Conservation (phyloP, 768 basidiomycete species). For the Pisolithus microcarpus region DNA sequence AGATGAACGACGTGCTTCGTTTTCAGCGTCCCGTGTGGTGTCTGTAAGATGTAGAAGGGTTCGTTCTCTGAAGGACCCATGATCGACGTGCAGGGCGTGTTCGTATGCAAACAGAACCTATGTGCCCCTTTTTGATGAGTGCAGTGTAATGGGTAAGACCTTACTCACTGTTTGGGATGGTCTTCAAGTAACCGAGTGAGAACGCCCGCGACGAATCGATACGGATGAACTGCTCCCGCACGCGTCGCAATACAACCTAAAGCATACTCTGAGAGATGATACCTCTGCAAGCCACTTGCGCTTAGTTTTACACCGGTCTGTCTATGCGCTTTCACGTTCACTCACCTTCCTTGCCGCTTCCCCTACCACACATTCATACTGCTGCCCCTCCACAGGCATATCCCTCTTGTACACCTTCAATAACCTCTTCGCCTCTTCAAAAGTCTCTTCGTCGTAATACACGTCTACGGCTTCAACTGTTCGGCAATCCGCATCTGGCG, state of each 20-base stretch:
- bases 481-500: constrained; percentile 21
- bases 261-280: constrained; percentile 39
- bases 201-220: constrained; percentile 58
- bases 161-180: constrained; percentile 34
- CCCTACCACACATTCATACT: constrained; percentile 23
- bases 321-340: background rate
- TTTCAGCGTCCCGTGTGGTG: constrained; percentile 34
- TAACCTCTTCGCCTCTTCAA: constrained; percentile 34
- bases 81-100: constrained; percentile 35
- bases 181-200: constrained; percentile 43
- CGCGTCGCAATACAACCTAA: constrained; percentile 46
- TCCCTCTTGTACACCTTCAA: constrained; percentile 41
- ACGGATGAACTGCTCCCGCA: constrained; percentile 64
- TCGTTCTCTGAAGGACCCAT: constrained; percentile 15
- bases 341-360: constrained; percentile 30
- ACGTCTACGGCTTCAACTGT: constrained; percentile 29
- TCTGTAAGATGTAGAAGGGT: constrained; percentile 34
- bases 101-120: constrained; percentile 38
- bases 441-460: constrained; percentile 26
- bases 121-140: no score
- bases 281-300: constrained; percentile 32
- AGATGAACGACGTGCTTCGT: constrained; percentile 43
- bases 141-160: no score
- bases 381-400: constrained; percentile 41
- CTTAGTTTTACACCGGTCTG: background rate